These are phyloP conservation scores for Fusarium kyushuense DNA, from an alignment of 2,329 filamentous ascomycete species.

Conservation along the genomic window DNA sequence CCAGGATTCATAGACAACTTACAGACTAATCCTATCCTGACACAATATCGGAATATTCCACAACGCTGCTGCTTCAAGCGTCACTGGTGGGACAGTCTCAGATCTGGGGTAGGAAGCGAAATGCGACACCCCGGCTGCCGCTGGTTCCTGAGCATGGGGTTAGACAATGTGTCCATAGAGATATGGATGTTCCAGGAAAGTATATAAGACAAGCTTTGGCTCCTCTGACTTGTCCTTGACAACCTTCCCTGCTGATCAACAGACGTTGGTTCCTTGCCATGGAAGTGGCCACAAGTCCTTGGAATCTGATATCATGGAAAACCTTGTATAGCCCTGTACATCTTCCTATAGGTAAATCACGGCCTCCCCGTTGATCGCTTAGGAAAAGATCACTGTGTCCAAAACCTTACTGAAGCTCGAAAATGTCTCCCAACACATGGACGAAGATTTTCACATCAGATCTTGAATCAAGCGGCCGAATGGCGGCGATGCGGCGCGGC, in stretches of 20 bases:
- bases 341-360: not conserved
- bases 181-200: not conserved
- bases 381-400: fast-evolving
- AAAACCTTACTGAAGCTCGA: not conserved
- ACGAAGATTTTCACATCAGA: not conserved
- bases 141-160: not conserved
- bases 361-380: not conserved
- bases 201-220: not conserved
- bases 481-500: conserved; percentile 13
- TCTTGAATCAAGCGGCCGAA: not conserved
- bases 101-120: not conserved
- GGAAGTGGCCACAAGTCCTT: not conserved
- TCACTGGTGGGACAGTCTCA: not conserved
- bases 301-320: not conserved
- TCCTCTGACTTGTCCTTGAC: not conserved
- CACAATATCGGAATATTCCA: not conserved
- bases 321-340: not conserved
- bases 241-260: not conserved
- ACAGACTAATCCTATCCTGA: not conserved
- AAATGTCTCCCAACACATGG: not conserved
- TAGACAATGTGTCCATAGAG: not conserved
- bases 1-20: not conserved
- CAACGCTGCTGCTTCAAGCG: not conserved
- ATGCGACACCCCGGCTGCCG: not conserved
- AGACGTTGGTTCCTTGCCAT: fast-evolving